Base-by-base conservation (phyloP, 2,329 filamentous ascomycete species). In the Penicillium sp. region DNA sequence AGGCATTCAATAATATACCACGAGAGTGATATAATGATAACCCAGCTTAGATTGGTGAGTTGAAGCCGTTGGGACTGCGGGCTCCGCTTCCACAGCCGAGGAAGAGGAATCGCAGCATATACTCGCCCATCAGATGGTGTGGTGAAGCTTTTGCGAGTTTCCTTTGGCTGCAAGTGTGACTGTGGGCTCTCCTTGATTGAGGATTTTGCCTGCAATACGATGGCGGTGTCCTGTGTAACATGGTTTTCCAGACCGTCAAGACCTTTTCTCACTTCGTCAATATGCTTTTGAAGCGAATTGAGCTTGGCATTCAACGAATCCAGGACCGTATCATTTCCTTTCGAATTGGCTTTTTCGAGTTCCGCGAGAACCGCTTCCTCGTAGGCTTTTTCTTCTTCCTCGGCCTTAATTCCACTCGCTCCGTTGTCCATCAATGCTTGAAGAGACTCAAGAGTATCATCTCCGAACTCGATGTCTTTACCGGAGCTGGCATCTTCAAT, bases 1-100 rank as follows among this genome's bases (percentile, higher is more conserved):
- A 73, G 65, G 30, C 72, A 72, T 66, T 83, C 80, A 38, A 74
- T 64, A 29, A 79, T 60, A 61, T 77, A 79, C 80, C 80, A 85
- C 35, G 70, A 60, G 16, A 78, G 63, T 16, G 76, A 69, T 7
- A 73, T 19, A 1, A 80, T 55, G 11, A 75, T 64, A 27, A 72
- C 55, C 67, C 72, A 77, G 34, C 73, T 71, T 1, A 77, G 59
- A 14, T 62, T 66, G 6, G 75, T 78, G 13, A 67, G 68, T 14
- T 66, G 71, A 4, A 67, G 58, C 13, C 68, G 67, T 26, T 64
- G 51, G 26, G 69, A 68, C 8, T 51, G 51, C 14, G 64, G 61
- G 42, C 68, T 56, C 48, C 63, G 65, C 43, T 61, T 64, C 67
- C 74, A 76, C 8, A 77, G 58, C 18, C 62, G 69, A 32, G 72